Conservation (phyloP, 495 filamentous ascomycete genomes). For the Lophiostoma macrostomum region DNA sequence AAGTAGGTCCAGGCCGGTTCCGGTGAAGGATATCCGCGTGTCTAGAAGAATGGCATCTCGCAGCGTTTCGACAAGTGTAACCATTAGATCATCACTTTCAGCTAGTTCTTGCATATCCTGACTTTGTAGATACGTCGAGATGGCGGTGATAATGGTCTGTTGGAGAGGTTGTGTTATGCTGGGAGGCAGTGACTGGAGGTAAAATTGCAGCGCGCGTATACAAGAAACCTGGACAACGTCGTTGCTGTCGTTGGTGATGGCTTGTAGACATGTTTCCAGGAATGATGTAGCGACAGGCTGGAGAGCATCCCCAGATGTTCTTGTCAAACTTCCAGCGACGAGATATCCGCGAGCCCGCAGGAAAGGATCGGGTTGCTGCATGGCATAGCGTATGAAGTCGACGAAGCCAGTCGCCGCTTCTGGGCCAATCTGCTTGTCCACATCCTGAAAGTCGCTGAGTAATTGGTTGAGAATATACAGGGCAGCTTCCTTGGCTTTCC, state of each 20-base stretch:
- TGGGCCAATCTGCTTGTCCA: conserved; percentile 59
- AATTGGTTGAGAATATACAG: conserved; percentile 80
- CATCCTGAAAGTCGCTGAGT: conserved; percentile 75
- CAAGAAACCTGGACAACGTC: conserved; percentile 90
- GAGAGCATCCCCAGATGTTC: conserved; percentile 54
- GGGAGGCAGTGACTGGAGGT: conserved; percentile 59
- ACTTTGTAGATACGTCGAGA: conserved; percentile 70
- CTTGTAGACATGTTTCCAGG: conserved; percentile 70
- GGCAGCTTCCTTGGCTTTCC: conserved; percentile 71
- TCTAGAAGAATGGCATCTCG: conserved; percentile 78
- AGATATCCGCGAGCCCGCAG: conserved; percentile 82
- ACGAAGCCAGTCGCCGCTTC: conserved; percentile 69
- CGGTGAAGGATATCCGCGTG: conserved; percentile 60
- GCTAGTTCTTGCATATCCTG: conserved; percentile 78
- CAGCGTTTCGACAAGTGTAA: conserved; percentile 84
- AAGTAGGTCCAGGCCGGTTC: conserved; percentile 72
- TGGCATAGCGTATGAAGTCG: conserved; percentile 73
- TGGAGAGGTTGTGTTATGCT: conserved; percentile 61
- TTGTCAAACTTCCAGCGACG: conserved; percentile 68
- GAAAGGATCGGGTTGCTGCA: conserved; percentile 64
- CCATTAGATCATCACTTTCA: conserved; percentile 85
- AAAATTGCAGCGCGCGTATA: conserved; percentile 83
- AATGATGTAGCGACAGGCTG: conserved; percentile 57
- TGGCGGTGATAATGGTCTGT: conserved; percentile 65
- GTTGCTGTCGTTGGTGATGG: conserved; percentile 68